These are phyloP conservation scores for Paecilomyces dactylethromorphus DNA, from an alignment of 2,329 filamentous ascomycete genomes.

Conservation along the genomic window DNA sequence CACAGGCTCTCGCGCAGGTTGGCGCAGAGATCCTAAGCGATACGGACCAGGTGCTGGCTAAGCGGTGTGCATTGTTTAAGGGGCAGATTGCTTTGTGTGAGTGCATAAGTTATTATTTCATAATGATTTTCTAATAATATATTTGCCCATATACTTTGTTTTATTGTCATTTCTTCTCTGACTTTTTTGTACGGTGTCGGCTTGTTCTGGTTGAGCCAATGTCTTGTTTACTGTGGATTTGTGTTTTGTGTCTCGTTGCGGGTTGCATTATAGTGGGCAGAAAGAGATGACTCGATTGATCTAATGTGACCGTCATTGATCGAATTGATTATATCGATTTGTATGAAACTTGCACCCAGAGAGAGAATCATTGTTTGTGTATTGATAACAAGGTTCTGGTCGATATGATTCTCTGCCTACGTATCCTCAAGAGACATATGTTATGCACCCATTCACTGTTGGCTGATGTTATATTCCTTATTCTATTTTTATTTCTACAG, in stretches of 20 bases:
- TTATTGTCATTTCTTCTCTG: no score
- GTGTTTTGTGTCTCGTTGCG: not conserved
- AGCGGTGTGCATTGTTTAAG: slow-evolving; percentile 30
- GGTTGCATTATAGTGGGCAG: not conserved
- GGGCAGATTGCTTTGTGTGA: slow-evolving; percentile 38
- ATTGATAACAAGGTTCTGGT: not conserved
- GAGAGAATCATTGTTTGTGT: no score
- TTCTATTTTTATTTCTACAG: slow-evolving; percentile 10
- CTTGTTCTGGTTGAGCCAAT: no score
- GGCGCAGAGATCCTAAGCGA: slow-evolving; percentile 19
- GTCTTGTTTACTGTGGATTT: not conserved
- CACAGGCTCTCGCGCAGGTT: slow-evolving; percentile 31
- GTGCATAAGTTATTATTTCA: not conserved
- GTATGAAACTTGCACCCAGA: no score
- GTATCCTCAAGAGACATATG: not conserved
- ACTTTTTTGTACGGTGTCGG: no score
- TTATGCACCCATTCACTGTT: not conserved
- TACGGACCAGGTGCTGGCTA: slow-evolving; percentile 15
- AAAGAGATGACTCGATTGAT: no score
- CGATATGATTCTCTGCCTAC: not conserved
- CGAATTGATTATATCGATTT: no score
- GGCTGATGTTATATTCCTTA: not conserved
- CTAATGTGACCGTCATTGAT: no score
- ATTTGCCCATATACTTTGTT: no score
- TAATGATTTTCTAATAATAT: not conserved